A percentile compares a stretch with the other conserved stretches of the same genome.
These are phyloP conservation scores for Chalciporus chontae DNA, from an alignment of 768 basidiomycete genomes.

Conservation along the genomic window DNA sequence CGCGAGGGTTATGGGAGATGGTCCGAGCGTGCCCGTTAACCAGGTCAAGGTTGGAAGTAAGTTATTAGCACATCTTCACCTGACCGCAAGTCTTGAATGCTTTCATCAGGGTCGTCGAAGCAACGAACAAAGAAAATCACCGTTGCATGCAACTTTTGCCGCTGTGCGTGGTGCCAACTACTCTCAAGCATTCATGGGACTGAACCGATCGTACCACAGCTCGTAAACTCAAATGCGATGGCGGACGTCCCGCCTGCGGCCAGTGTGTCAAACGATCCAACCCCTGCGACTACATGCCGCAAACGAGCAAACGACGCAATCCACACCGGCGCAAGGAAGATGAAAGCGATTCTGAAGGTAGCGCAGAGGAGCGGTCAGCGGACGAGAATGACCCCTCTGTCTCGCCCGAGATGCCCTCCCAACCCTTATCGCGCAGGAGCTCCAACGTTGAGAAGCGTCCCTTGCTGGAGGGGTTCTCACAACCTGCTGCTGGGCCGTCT, in stretches of 20 bases:
- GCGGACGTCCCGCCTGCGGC: conserved; percentile 75
- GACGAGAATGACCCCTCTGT: conserved; percentile 51
- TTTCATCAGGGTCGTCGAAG: conserved; percentile 50
- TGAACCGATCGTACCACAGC: conserved; percentile 43
- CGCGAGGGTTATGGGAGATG: conserved; percentile 40
- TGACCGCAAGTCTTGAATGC: conserved; percentile 13
- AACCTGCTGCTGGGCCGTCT: conserved; percentile 30
- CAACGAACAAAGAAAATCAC: conserved; percentile 82
- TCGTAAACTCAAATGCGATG: conserved; percentile 86
- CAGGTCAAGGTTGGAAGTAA: conserved; percentile 39
- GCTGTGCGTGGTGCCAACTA: conserved; percentile 53
- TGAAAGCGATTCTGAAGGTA: conserved; percentile 56
- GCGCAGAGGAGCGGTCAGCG: conserved; percentile 55
- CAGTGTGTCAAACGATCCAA: conserved; percentile 80
- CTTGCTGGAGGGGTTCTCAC: conserved; percentile 29
- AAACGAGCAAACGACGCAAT: conserved; percentile 68
- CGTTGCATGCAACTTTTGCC: conserved; percentile 88
- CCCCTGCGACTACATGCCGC: conserved; percentile 75
- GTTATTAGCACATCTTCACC: conserved; percentile 17
- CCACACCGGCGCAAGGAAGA: conserved; percentile 62
- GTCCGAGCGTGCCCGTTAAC: conserved; percentile 17
- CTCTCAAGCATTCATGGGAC: conserved; percentile 12
- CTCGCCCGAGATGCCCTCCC: conserved; percentile 46
- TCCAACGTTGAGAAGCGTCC: conserved; percentile 36
- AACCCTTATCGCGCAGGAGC: conserved; percentile 34